Conservation (phyloP, 306 rosid genomes). For the Prunus armeniaca region DNA sequence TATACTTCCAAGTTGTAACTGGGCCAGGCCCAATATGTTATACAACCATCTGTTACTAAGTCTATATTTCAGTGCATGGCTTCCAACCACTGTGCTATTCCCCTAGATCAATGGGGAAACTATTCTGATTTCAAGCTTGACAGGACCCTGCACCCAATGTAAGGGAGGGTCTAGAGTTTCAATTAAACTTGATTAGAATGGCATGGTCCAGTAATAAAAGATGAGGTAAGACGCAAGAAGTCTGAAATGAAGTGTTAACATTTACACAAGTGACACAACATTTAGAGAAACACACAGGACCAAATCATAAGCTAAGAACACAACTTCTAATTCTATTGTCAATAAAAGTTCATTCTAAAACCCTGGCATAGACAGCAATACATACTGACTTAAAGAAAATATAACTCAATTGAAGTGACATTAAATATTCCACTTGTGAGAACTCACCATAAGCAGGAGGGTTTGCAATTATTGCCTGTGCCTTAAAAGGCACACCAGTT, state of each 20-base stretch:
- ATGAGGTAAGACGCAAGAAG: neutral
- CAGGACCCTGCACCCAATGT: neutral
- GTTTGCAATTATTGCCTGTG: slow-evolving; percentile 96
- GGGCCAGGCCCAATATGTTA: neutral
- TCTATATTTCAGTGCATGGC: neutral
- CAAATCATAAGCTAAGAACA: neutral
- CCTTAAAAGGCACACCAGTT: slow-evolving; percentile 74
- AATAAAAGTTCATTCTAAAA: neutral
- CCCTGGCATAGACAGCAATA: neutral
- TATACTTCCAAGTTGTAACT: neutral
- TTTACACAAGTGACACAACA: neutral
- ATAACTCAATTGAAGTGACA: slow-evolving; percentile 33
- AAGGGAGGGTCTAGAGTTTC: neutral
- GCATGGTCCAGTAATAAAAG: neutral
- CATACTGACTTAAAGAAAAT: neutral
- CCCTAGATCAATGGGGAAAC: neutral
- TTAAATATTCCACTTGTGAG: slow-evolving; percentile 14
- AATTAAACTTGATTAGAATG: neutral
- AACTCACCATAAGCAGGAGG: slow-evolving; percentile 93
- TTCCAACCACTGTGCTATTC: neutral
- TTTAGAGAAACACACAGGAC: neutral
- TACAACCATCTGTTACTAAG: neutral
- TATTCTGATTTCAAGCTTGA: neutral
- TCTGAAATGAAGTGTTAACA: neutral
- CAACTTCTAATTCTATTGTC: slow-evolving; percentile 23